Percentiles rank a stretch among this genome's conserved stretches.
phyloP scores from a whole-genome alignment of 1,284 basidiomycete species.

The Leccinum fallax region DNA sequence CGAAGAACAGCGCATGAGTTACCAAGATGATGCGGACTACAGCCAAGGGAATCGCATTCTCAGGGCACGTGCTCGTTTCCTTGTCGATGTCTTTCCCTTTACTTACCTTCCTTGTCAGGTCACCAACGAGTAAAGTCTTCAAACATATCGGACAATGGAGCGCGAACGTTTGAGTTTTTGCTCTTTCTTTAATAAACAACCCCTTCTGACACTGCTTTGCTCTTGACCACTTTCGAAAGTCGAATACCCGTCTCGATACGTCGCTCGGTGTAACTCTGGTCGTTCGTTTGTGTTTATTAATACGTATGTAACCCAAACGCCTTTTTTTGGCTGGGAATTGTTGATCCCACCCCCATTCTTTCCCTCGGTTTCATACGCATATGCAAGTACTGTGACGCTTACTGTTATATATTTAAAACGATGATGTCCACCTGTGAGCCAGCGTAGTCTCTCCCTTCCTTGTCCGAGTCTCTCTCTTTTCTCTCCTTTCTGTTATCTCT shows the following conservation, averaged over 20 bases:
- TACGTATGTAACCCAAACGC: neutral
- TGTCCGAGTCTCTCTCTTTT: neutral
- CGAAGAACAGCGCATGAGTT: slow-evolving; percentile 33
- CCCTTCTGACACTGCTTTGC: neutral
- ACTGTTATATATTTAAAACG: neutral
- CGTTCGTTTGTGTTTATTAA: neutral
- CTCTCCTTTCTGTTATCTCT: neutral
- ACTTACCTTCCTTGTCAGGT: slow-evolving; percentile 3
- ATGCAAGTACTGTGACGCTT: neutral
- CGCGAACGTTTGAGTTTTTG: neutral
- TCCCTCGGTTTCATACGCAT: neutral
- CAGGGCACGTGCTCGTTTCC: slow-evolving; percentile 24
- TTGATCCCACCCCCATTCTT: neutral
- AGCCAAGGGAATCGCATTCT: slow-evolving; percentile 30
- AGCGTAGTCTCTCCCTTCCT: neutral
- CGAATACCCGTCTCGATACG: neutral
- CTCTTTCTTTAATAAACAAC: neutral
- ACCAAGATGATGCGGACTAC: slow-evolving; percentile 34
- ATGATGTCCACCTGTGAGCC: neutral
- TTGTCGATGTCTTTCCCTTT: neutral
- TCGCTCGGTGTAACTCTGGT: neutral
- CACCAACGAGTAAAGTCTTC: slow-evolving; percentile 16
- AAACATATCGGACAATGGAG: neutral
- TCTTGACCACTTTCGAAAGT: neutral
- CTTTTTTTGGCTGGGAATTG: neutral